Conservation (phyloP, 2,329 filamentous ascomycete genomes). For the Colletotrichum lini region DNA sequence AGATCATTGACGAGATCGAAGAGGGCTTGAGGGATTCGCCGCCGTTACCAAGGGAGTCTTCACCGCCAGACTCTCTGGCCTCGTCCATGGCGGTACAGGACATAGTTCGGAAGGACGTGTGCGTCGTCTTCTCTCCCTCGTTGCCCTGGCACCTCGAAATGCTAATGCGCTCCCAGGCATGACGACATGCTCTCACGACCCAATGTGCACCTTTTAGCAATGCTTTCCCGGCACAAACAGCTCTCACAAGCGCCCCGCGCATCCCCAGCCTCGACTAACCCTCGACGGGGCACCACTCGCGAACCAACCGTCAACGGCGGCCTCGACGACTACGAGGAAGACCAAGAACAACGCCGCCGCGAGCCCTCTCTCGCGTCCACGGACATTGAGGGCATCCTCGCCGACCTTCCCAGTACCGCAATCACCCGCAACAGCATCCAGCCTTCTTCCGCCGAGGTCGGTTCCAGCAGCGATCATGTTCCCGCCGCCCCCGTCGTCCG, state of each 20-base stretch:
- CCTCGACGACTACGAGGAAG: background rate
- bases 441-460: background rate
- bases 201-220: conserved; percentile 28
- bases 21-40: conserved; percentile 4
- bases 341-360: background rate
- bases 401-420: conserved; percentile 16
- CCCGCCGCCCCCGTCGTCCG: background rate
- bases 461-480: background rate
- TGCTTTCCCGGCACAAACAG: conserved; percentile 3
- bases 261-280: conserved; percentile 2
- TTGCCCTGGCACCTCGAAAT: background rate
- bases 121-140: background rate
- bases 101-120: conserved; percentile 33
- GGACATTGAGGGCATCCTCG: conserved; percentile 16
- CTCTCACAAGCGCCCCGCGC: conserved; percentile 4
- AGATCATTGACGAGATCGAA: conserved; percentile 25
- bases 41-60: background rate
- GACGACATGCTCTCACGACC: conserved; percentile 24
- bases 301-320: background rate
- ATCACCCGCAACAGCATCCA: conserved; percentile 3
- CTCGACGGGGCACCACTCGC: background rate
- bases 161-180: conserved; percentile 20
- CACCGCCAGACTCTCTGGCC: conserved; percentile 29
- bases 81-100: conserved; percentile 4
- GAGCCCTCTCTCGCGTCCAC: conserved; percentile 9